Percentiles rank a stretch among this genome's conserved stretches.
Conservation (phyloP, 2,329 filamentous ascomycete genomes). For the Fusarium armeniacum region DNA sequence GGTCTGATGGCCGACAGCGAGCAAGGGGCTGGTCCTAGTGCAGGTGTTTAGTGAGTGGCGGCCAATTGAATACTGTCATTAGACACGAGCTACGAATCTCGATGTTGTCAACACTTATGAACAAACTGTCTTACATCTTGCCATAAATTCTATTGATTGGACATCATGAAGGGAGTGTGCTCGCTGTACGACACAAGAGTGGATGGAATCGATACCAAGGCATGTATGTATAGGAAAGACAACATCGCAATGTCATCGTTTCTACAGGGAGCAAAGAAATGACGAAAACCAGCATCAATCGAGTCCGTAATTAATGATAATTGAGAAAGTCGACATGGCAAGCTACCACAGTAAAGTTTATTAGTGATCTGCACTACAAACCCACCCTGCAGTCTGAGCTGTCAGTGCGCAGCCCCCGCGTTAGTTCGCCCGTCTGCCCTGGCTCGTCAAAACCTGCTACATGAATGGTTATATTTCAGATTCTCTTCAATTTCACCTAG, state of each 20-base stretch:
- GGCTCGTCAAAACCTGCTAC: not conserved
- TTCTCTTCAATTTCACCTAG: not conserved
- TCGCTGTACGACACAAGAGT: too few species aligned
- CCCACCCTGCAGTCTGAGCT: not conserved
- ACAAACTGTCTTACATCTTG: rapidly evolving
- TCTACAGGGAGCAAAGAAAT: not conserved
- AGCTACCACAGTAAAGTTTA: not conserved
- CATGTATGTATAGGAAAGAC: too few species aligned
- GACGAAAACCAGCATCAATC: not conserved
- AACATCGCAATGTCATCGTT: not conserved
- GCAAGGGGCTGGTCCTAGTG: rapidly evolving
- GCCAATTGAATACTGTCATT: too few species aligned
- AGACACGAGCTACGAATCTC: not conserved
- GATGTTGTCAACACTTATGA: not conserved
- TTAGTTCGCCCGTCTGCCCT: not conserved
- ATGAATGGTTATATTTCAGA: not conserved
- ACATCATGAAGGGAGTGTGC: rapidly evolving
- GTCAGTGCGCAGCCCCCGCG: not conserved
- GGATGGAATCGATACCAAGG: too few species aligned
- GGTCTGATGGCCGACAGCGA: not conserved
- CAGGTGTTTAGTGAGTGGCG: not conserved
- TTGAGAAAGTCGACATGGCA: not conserved
- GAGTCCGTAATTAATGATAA: not conserved
- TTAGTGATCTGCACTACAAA: not conserved
- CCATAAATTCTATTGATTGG: rapidly evolving